These are phyloP conservation scores for Cyberlindnera mycetangii DNA, from an alignment of 805 yeast species.

Conservation along the genomic window DNA sequence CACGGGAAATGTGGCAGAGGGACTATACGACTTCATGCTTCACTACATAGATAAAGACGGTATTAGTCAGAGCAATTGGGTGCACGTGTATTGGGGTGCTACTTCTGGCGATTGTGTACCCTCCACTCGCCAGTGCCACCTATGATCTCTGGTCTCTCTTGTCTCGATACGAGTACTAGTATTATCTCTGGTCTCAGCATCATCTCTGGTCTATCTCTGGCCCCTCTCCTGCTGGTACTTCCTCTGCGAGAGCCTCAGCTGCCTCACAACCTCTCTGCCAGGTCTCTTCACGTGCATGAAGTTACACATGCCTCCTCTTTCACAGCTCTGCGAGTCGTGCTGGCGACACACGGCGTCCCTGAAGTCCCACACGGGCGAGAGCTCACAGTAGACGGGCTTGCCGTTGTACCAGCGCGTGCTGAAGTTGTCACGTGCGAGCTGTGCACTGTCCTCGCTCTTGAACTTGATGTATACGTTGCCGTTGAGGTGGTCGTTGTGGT, in stretches of 20 bases:
- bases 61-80: too few species aligned
- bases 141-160: too few species aligned
- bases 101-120: too few species aligned
- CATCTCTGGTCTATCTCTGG: background rate
- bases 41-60: background rate
- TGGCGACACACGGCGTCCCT: constrained; percentile 74
- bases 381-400: constrained; percentile 75
- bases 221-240: constrained; percentile 21
- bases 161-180: too few species aligned
- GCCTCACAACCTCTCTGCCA: constrained; percentile 36
- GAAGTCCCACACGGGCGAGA: constrained; percentile 70
- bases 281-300: constrained; percentile 78
- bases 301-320: constrained; percentile 82
- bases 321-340: constrained; percentile 60
- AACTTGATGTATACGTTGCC: constrained; percentile 84
- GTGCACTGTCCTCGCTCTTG: constrained; percentile 53
- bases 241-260: constrained; percentile 42
- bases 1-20: background rate
- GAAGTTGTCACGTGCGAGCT: constrained; percentile 53
- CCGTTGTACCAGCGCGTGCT: constrained; percentile 81
- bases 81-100: too few species aligned
- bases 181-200: background rate
- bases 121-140: too few species aligned
- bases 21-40: too few species aligned
- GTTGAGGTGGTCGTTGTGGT: constrained; percentile 73